Percentiles rank a stretch among this genome's conserved stretches.
These are phyloP conservation scores for Pyrenula aspistea DNA, from an alignment of 495 filamentous ascomycete species.

Conservation along the genomic window DNA sequence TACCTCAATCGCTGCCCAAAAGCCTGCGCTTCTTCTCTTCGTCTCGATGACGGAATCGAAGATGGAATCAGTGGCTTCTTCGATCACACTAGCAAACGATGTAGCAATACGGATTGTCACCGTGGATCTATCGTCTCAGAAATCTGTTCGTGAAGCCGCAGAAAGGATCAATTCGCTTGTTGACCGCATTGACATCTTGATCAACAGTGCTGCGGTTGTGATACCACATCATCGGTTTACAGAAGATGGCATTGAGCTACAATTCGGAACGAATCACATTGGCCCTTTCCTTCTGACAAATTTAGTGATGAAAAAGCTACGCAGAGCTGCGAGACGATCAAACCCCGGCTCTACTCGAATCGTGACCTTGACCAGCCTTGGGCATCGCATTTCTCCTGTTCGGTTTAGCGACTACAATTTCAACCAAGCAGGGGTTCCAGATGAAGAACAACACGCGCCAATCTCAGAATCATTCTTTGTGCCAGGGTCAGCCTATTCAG, in stretches of 20 bases:
- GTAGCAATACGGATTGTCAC: slow-evolving; percentile 21
- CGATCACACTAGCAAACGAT: slow-evolving; percentile 10
- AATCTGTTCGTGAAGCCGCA: slow-evolving; percentile 30
- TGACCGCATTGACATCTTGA: slow-evolving; percentile 49
- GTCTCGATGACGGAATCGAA: background rate
- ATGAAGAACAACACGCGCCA: background rate
- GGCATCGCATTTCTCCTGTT: slow-evolving; percentile 25
- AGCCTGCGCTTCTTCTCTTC: background rate
- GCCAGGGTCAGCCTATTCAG: slow-evolving; percentile 36
- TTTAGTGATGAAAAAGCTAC: slow-evolving; percentile 18
- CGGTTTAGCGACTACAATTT: slow-evolving; percentile 46
- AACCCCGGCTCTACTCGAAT: slow-evolving; percentile 24
- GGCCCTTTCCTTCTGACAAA: slow-evolving; percentile 49
- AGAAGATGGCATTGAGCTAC: slow-evolving; percentile 37
- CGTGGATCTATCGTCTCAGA: slow-evolving; percentile 28
- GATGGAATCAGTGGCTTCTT: background rate
- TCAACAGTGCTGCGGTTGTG: slow-evolving; percentile 60
- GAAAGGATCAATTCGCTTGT: slow-evolving; percentile 35
- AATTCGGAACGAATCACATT: slow-evolving; percentile 46
- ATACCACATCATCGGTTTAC: slow-evolving; percentile 30
- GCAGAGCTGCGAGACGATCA: slow-evolving; percentile 27
- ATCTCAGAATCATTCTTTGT: slow-evolving; percentile 15
- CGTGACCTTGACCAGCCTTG: slow-evolving; percentile 31
- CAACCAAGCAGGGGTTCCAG: slow-evolving; percentile 11
- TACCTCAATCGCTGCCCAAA: background rate